Evolutionary conservation across 1,284 basidiomycete species (phyloP).

Genomic region (Pseudozyma hubeiensis): DNA sequence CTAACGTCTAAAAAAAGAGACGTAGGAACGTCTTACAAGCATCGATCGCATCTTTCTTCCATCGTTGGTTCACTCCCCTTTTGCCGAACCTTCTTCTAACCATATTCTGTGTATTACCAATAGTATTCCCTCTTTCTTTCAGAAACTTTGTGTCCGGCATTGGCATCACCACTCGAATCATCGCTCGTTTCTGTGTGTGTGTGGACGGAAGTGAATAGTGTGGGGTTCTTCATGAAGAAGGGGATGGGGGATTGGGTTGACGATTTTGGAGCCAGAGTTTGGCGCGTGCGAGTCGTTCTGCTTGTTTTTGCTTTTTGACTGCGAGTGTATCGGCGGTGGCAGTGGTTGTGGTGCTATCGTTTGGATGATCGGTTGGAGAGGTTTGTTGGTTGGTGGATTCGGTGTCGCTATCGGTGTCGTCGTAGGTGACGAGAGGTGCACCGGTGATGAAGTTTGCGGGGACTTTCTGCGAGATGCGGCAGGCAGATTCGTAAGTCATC

Average conservation of each 20-base stretch:
- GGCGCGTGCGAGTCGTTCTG: conserved; percentile 30
- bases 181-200: neutral
- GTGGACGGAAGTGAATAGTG: neutral
- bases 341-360: neutral
- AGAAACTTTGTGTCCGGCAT: neutral
- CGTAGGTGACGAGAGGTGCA: conserved; percentile 19
- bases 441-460: too few relatives aligned
- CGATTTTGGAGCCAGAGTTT: conserved; percentile 28
- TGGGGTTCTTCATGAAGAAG: neutral
- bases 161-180: conserved; percentile 14
- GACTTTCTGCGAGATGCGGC: neutral
- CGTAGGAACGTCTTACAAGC: conserved; percentile 1
- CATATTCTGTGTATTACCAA: conserved; percentile 36
- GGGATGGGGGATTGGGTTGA: neutral
- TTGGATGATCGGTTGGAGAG: too few relatives aligned
- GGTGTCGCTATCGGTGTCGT: conserved; percentile 23
- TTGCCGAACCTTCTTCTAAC: neutral
- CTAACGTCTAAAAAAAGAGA: conserved; percentile 4
- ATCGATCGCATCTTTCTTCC: conserved; percentile 1
- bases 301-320: conserved; percentile 22
- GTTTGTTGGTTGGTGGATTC: neutral
- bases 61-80: conserved; percentile 1
- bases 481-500: conserved; percentile 11
- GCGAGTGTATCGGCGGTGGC: neutral
- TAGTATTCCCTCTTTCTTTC: conserved; percentile 35